Evolutionary conservation across 2,329 filamentous ascomycete genomes (phyloP).

Genomic region (Scolecobasidium constrictum): DNA sequence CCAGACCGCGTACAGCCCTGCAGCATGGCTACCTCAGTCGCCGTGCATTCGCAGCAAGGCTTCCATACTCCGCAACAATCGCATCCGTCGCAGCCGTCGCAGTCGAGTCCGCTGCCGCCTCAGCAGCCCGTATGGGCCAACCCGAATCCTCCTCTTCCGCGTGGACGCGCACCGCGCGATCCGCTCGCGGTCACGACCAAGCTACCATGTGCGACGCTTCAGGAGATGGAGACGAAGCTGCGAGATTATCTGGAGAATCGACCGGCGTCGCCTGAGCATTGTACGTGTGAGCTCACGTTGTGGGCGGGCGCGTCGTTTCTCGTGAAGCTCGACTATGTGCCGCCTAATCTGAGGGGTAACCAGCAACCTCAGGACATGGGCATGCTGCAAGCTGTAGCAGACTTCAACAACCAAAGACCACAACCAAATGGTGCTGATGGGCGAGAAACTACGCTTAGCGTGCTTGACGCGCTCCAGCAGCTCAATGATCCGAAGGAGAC

Average conservation of each 20-base stretch:
- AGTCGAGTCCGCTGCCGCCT: not conserved
- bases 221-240: slow-evolving; percentile 25
- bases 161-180: slow-evolving; percentile 27
- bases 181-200: slow-evolving; percentile 22
- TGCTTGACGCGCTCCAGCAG: slow-evolving; percentile 24
- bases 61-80: not conserved
- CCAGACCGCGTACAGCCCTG: too few species aligned
- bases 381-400: slow-evolving; percentile 6
- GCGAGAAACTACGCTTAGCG: slow-evolving; percentile 14
- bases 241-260: slow-evolving; percentile 23
- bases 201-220: slow-evolving; percentile 21
- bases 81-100: not conserved
- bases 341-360: not conserved
- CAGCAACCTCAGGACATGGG: slow-evolving; percentile 1
- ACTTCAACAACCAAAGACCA: not conserved
- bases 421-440: not conserved
- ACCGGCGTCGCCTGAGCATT: slow-evolving; percentile 24
- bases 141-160: slow-evolving; percentile 17
- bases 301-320: slow-evolving; percentile 26
- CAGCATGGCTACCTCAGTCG: not conserved
- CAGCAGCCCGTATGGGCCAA: slow-evolving; percentile 10
- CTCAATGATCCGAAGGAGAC: slow-evolving; percentile 27
- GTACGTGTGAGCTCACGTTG: slow-evolving; percentile 26
- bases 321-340: slow-evolving; percentile 13
- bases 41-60: not conserved